Percentiles rank a stretch among this genome's conserved stretches.
Conservation (phyloP, 129 eudicot genomes). For the Flaveria trinervia region DNA sequence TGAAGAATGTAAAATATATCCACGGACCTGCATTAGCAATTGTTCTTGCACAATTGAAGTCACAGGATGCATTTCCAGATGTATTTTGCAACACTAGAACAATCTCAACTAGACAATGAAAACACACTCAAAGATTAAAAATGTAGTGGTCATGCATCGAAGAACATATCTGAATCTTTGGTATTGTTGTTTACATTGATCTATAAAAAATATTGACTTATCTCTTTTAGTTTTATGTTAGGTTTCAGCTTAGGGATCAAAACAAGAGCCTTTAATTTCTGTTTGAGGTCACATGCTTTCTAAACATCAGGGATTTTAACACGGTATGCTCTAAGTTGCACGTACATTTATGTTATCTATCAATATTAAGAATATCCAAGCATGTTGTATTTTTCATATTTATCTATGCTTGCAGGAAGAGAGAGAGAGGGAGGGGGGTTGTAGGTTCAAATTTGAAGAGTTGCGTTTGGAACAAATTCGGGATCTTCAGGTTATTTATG, state of each 20-base stretch:
- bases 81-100: no score
- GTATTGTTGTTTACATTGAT: slow-evolving; percentile 23
- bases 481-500: slow-evolving; percentile 75
- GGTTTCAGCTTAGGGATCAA: slow-evolving; percentile 45
- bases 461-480: slow-evolving; percentile 39
- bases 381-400: no score
- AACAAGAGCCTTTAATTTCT: slow-evolving; percentile 66
- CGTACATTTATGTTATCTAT: neutral
- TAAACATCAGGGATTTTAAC: slow-evolving; percentile 81
- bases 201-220: no score
- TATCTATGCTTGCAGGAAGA: no score
- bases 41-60: no score
- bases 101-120: slow-evolving; percentile 25
- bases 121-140: slow-evolving; percentile 50
- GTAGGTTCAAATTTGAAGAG: no score
- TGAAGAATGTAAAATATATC: no score
- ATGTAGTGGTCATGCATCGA: slow-evolving; percentile 57
- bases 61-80: no score
- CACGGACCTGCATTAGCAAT: no score
- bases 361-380: neutral
- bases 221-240: no score
- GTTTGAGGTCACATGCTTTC: slow-evolving; percentile 81
- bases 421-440: no score
- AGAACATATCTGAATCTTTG: slow-evolving; percentile 60
- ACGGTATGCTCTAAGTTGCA: slow-evolving; percentile 45